Percentiles rank a stretch among this genome's conserved stretches.
phyloP scores from a whole-genome alignment of 306 rosid genomes.

The Vigna nakashimae region DNA sequence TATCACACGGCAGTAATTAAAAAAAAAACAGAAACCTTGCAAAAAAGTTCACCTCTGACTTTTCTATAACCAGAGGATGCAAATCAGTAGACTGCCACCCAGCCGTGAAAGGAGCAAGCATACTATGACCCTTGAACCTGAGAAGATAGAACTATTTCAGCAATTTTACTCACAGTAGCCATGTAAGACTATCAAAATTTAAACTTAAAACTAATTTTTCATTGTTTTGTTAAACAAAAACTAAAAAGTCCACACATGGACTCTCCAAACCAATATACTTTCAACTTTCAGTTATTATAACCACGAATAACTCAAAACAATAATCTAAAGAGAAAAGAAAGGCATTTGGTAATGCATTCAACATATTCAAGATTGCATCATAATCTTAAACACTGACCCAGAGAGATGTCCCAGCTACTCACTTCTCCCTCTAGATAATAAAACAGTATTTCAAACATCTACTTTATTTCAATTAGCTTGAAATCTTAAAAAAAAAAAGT shows the following conservation, averaged over 20 bases:
- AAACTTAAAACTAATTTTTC: constrained; percentile 1
- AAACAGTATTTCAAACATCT: constrained; percentile 25
- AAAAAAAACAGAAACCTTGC: constrained; percentile 16
- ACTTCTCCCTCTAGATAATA: constrained; percentile 24
- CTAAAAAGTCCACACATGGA: not conserved
- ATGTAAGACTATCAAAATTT: not conserved
- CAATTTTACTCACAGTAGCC: constrained; percentile 24
- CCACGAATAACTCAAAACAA: constrained; percentile 3
- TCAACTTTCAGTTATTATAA: constrained; percentile 9
- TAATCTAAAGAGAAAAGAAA: constrained; percentile 14
- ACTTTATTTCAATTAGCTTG: constrained; percentile 1
- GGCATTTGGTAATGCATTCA: constrained; percentile 28
- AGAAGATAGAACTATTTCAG: constrained; percentile 40
- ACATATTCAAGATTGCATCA: constrained; percentile 10
- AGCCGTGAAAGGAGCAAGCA: constrained; percentile 99
- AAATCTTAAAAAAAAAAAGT: constrained; percentile 5
- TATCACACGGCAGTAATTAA: not conserved
- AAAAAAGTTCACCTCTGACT: constrained; percentile 69
- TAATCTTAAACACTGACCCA: not conserved
- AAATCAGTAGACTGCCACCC: constrained; percentile 75
- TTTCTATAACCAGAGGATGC: constrained; percentile 81
- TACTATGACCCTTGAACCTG: constrained; percentile 85
- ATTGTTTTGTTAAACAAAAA: not conserved
- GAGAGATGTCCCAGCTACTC: constrained; percentile 6
- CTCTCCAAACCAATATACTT: constrained; percentile 11